Conservation (phyloP, 306 rosid species). For the Prunus kanzakura region DNA sequence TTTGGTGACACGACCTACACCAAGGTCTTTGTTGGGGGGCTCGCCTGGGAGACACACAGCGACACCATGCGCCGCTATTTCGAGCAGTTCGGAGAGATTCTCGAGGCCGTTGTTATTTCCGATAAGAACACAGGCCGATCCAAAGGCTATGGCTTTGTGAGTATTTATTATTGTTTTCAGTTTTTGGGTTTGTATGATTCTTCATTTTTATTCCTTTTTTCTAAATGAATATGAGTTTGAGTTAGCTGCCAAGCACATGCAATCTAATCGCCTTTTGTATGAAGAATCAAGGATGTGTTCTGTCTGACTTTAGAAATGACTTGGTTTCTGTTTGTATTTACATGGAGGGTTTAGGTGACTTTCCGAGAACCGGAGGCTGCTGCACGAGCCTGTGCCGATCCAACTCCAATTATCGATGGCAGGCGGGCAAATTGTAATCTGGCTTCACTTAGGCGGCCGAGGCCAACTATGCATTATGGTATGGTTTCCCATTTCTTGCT, state of each 20-base stretch:
- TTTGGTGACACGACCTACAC: constrained; percentile 94
- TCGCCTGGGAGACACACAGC: constrained; percentile 98
- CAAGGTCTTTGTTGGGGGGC: constrained; percentile 92
- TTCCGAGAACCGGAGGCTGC: constrained; percentile 96
- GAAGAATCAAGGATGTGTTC: neutral
- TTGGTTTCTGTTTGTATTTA: constrained; percentile 57
- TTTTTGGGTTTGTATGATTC: neutral
- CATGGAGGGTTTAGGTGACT: constrained; percentile 99
- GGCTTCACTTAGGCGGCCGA: constrained; percentile 90
- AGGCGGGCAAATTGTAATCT: constrained; percentile 92
- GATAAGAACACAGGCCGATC: constrained; percentile 96
- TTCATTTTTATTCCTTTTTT: neutral
- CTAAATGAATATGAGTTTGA: too few species aligned
- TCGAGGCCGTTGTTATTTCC: constrained; percentile 88
- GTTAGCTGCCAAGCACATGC: too few species aligned
- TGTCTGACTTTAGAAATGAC: constrained; percentile 37
- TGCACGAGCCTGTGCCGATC: constrained; percentile 87
- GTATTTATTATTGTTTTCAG: constrained; percentile 39
- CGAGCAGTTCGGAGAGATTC: constrained; percentile 83
- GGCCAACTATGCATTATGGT: constrained; percentile 68
- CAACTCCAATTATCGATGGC: constrained; percentile 86
- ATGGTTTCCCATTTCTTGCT: neutral
- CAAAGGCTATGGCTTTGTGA: constrained; percentile 98
- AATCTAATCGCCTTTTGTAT: too few species aligned
- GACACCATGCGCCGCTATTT: constrained; percentile 85